phyloP scores from a whole-genome alignment of 176 grass and related monocot genomes.

The Musa itinerans region DNA sequence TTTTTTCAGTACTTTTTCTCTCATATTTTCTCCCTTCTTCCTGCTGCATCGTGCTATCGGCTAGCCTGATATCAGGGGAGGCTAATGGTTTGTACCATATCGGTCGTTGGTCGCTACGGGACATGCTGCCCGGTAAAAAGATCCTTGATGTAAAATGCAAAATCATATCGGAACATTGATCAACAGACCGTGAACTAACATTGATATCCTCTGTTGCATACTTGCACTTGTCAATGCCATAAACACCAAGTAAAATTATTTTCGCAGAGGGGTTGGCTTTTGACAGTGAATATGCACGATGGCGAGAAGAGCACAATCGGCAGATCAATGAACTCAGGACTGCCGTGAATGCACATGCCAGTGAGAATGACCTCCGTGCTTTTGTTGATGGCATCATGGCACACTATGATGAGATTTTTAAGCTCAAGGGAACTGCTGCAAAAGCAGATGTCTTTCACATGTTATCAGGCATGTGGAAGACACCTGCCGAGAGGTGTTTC shows the following conservation, averaged over 20 bases:
- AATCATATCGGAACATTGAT: too few relatives aligned
- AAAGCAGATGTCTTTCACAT: conserved; percentile 97
- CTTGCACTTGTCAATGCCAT: not conserved
- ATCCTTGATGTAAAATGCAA: too few relatives aligned
- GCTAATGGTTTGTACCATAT: too few relatives aligned
- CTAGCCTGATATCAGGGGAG: too few relatives aligned
- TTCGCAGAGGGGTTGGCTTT: conserved; percentile 75
- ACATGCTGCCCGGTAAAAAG: too few relatives aligned
- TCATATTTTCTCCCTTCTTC: conserved; percentile 16
- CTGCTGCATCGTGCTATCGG: not conserved
- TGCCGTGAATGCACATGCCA: conserved; percentile 88
- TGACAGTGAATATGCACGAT: conserved; percentile 78
- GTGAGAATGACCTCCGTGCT: conserved; percentile 64
- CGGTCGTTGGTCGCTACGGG: too few relatives aligned
- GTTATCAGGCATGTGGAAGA: conserved; percentile 98
- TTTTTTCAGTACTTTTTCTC: not conserved
- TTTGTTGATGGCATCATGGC: conserved; percentile 74
- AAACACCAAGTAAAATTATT: conserved; percentile 12
- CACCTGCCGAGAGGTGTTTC: conserved; percentile 92
- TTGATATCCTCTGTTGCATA: not conserved
- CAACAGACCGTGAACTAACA: too few relatives aligned
- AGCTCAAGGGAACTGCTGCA: conserved; percentile 61
- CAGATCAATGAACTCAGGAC: conserved; percentile 89
- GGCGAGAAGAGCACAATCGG: conserved; percentile 86
- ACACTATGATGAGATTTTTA: conserved; percentile 94